Evolutionary conservation across 1,284 basidiomycete species (phyloP), one percentile per base, ranked within the genome.

Genomic region (Trametes polyzona): DNA sequence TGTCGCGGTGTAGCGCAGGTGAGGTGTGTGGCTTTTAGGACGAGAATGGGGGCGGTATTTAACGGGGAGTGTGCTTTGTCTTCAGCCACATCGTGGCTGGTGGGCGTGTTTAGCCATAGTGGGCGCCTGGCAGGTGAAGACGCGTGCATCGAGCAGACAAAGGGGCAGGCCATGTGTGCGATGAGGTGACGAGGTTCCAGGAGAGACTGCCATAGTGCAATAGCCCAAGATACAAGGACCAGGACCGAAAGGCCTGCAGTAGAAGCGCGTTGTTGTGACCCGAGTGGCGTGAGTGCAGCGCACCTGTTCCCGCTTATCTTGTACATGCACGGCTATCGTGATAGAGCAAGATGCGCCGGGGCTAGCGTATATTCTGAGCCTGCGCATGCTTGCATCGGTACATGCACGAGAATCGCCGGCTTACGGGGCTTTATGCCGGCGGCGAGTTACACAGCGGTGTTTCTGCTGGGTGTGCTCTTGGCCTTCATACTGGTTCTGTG

Each of bases 1-100:
- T 12, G 4, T 7, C 16, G 17, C 27, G 37, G 27, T n/a, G n/a
- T 27, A 16, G 14, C 8, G 33, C 5, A 14, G 26, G n/a, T 41
- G 11, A 12, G n/a, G 23, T 8, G 1, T 41, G 36, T 41, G 41
- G 44, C 32, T 21, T 32, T 33, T 19, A 29, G 35, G 17, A 21
- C 10, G 35, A 16, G 53, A 17, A 42, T n/a, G n/a, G n/a, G 49
- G 17, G 44, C 11, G 11, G 48, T 52, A 48, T 55, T 52, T 52
- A 49, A 52, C 17, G 32, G 44, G 11, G 12, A 5, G 21, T 6
- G 14, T 43, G 24, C 57, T 59, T 59, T 59, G 57, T 59, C 57
- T 27, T 55, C 16, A 40, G 57, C 53, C 57, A 52, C 52, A 48
- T 21, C 39, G 51, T 42, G 36, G 41, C 37, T 21, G 30, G 47